Evolutionary conservation across 2,329 filamentous ascomycete genomes (phyloP), one percentile per base, ranked within the genome.

Genomic region (Colletotrichum sp.): DNA sequence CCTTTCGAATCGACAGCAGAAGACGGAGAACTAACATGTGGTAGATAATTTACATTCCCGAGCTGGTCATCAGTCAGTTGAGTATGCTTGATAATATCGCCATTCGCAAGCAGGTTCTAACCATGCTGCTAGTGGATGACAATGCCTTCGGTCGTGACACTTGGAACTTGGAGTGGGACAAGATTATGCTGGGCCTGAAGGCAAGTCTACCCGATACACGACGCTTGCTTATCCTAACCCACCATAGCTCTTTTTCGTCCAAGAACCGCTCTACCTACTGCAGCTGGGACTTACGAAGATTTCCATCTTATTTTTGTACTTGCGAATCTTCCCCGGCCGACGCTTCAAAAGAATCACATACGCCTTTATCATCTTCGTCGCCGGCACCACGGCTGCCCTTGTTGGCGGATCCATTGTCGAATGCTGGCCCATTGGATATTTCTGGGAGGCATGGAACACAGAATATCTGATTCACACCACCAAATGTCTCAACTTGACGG

Each of bases 171-270:
- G 59, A 63, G 21, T 71, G 69, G 69, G 59, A 55, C 16, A 63
- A 71, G 39, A 71, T 71, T 10, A 64, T 71, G 28, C n/a, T 71
- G 9, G 39, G 69, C 10, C n/a, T 71, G 13, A 71, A 71, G 69
- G 59, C 16, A 64, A 26, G 18, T 64, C 5, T 9, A 16, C 2
- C 15, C 12, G 4, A 6, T 10, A 13, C 28, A 3, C 5, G 21
- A 21, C 44, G 44, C 3, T 8, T 18, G n/a, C 18, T 21, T 8
- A 7, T 36, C 8, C 60, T 64, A 21, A 64, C 21, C 26, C 15
- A 26, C 10, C 7, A 12, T 16, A 71, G 69, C 69, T 71, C 7
- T 71, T 71, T 12, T 71, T 39, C 30, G 59, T 57, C 6, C 69
- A 71, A 28, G 69, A 71, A 24, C 59, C 69, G 12, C 59, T 71